These are phyloP conservation scores for Phanerochaete carnosa DNA, from an alignment of 768 basidiomycete species.

Conservation along the genomic window DNA sequence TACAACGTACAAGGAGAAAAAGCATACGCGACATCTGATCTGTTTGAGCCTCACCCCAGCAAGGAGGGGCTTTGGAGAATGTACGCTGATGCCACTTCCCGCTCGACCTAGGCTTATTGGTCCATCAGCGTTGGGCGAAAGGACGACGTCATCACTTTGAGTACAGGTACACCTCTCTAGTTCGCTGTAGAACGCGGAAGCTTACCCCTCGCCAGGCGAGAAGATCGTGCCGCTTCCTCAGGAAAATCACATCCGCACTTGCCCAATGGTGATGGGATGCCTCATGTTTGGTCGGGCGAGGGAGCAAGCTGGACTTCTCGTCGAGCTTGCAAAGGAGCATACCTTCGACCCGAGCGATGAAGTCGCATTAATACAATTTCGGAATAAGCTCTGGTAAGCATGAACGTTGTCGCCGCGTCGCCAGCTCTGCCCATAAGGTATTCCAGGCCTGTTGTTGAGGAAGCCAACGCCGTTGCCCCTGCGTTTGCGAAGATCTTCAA, in stretches of 20 bases:
- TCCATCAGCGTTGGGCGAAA: constrained; percentile 26
- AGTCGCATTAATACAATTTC: not conserved
- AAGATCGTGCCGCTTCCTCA: constrained; percentile 7
- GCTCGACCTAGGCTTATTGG: not conserved
- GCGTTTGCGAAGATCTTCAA: constrained; percentile 22
- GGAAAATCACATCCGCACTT: not conserved
- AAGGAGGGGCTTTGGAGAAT: constrained; percentile 26
- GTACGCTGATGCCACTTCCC: not conserved
- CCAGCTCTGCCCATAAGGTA: constrained; percentile 3
- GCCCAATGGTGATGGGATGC: not conserved
- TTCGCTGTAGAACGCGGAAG: constrained; percentile 15
- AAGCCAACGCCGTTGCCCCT: constrained; percentile 17
- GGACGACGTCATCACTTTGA: constrained; percentile 42
- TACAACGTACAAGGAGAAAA: constrained; percentile 18
- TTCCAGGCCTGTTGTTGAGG: constrained; percentile 17
- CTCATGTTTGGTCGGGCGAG: constrained; percentile 13
- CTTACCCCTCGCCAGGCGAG: constrained; percentile 1
- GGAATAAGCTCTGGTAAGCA: constrained; percentile 7
- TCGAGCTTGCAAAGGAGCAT: constrained; percentile 1
- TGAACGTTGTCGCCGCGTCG: not conserved
- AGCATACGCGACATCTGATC: constrained; percentile 19
- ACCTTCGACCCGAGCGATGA: constrained; percentile 4
- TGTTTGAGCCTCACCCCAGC: constrained; percentile 16
- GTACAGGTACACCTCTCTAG: constrained; percentile 5
- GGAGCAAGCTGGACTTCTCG: constrained; percentile 8